phyloP scores from a whole-genome alignment of 2,329 filamentous ascomycete genomes.

The Neospermospora avenae region DNA sequence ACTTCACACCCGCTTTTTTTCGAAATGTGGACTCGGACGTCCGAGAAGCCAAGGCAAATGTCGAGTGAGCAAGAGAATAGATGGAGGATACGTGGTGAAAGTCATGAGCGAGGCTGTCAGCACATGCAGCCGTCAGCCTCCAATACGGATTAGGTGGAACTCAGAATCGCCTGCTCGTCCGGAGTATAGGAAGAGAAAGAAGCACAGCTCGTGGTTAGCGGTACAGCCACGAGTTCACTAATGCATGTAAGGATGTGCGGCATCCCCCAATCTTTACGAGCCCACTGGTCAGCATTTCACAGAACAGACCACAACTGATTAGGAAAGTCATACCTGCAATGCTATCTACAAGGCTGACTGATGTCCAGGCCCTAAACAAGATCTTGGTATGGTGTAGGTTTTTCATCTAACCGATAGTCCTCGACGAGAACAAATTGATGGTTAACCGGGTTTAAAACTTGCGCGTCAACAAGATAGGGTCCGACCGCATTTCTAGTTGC shows the following conservation, averaged over 20 bases:
- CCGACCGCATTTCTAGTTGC: no score
- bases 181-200: not conserved
- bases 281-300: no score
- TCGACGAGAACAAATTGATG: no score
- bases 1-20: not conserved
- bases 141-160: not conserved
- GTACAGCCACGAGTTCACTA: not conserved
- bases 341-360: no score
- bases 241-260: not conserved
- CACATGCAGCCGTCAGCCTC: not conserved
- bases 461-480: no score
- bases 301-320: no score
- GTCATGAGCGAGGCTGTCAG: not conserved
- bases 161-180: not conserved
- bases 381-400: no score
- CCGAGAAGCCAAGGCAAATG: not conserved
- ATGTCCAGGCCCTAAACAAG: no score
- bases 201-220: not conserved
- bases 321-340: no score
- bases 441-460: no score
- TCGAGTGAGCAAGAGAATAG: not conserved
- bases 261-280: not conserved
- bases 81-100: not conserved
- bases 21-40: not conserved
- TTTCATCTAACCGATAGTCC: no score